Base-by-base conservation (phyloP, 2,329 filamentous ascomycete genomes). In the Atkinsonella texensis region DNA sequence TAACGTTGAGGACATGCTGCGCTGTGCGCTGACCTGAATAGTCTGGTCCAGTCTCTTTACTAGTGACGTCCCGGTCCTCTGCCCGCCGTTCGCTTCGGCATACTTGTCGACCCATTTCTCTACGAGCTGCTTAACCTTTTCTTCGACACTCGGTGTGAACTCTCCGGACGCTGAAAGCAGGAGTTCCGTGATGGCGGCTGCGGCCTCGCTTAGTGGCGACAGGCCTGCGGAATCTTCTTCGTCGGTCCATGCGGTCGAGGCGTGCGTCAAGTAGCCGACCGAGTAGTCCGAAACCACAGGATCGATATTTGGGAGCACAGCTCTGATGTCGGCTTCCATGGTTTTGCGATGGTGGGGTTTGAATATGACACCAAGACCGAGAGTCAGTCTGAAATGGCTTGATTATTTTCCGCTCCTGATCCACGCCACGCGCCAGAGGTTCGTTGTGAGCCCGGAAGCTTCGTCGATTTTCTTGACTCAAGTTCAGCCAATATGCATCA, bases 1-100 rank as follows among this genome's bases (percentile, higher is more conserved):
- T 58, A 98, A 72, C 2, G 93, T 98, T 6, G 93, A 95, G 33
- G 93, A 98, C 72, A 98, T 91, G 70, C 95, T 96, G 58, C 89
- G 81, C 71, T 95, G 89, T 28, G 90, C 84, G 66, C 89, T 88
- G 62, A 98, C 91, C 70, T 96, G 88, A 68, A 96, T 88, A 54
- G 90, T 87, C 69, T 97, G 90, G 63, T 97, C 93, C 18, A 98
- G 81, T 62, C 89, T 86, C 69, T 77, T 89, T 54, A 91, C 87
- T 8, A 81, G 80, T 18, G 88, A 85, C 10, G 87, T 87, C 59
- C 84, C 80, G 63, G 84, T 82, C 49, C 77, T 76, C 67, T 89
- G 80, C 47, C 81, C 77, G 52, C 83, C 87, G 71, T 88, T 85
- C 53, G 81, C 80, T 55, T 83, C 81, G 63, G 83, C 85, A 59